Conservation (phyloP, 305 asterid genomes). For the Rubia peregrina region DNA sequence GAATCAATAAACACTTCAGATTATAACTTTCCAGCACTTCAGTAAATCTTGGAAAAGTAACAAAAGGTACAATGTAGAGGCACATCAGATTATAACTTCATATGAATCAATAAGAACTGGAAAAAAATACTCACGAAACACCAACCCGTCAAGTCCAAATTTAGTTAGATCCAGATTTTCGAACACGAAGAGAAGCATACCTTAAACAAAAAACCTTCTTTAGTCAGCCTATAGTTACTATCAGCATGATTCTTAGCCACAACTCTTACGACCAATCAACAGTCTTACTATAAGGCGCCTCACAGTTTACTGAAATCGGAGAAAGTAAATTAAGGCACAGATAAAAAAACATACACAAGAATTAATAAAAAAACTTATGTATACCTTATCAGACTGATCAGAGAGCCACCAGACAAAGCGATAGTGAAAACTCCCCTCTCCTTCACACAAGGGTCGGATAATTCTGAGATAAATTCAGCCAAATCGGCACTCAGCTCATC, state of each 20-base stretch:
- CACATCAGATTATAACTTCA: background rate
- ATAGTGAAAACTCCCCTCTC: conserved; percentile 75
- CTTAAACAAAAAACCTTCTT: conserved; percentile 73
- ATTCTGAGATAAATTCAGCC: conserved; percentile 77
- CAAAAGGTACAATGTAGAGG: background rate
- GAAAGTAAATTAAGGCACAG: conserved; percentile 6
- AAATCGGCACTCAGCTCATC: conserved; percentile 67
- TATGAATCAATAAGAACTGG: conserved; percentile 1
- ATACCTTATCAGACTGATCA: conserved; percentile 66
- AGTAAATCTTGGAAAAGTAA: background rate
- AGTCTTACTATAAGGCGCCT: conserved; percentile 78
- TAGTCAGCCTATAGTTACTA: conserved; percentile 83
- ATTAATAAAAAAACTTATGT: conserved; percentile 13
- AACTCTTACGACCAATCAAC: conserved; percentile 91
- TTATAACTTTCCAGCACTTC: background rate
- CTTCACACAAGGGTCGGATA: conserved; percentile 74
- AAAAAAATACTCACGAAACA: background rate
- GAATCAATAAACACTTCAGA: background rate
- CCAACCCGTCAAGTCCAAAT: background rate
- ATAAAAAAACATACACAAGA: background rate
- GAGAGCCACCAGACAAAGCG: conserved; percentile 91
- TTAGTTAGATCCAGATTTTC: background rate
- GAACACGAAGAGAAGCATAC: conserved; percentile 30
- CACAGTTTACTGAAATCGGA: conserved; percentile 64
- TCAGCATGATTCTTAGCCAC: conserved; percentile 79